Evolutionary conservation across 106 monocot genomes (phyloP).

Genomic region (Acanthochlamys bracteata): DNA sequence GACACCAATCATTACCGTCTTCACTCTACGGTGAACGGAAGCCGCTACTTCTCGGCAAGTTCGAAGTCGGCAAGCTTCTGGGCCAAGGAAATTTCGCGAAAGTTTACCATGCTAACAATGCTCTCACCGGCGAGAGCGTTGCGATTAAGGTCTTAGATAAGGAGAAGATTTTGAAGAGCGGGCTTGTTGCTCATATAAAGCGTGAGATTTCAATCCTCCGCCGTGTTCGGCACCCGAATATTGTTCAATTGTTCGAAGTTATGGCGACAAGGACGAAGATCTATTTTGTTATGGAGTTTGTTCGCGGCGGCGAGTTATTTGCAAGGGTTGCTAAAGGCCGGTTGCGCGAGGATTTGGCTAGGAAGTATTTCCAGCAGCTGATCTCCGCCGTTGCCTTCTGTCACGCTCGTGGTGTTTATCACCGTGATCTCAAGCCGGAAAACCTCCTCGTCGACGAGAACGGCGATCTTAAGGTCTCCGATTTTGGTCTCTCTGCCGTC

Average conservation of each 20-base stretch:
- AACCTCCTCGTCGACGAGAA: slow-evolving; percentile 70
- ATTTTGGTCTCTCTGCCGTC: slow-evolving; percentile 73
- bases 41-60: slow-evolving; percentile 21
- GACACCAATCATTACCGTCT: not conserved
- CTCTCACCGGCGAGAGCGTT: slow-evolving; percentile 16
- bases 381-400: slow-evolving; percentile 79
- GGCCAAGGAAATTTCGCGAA: slow-evolving; percentile 34
- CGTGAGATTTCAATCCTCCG: slow-evolving; percentile 27
- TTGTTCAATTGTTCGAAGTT: slow-evolving; percentile 23
- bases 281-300: slow-evolving; percentile 36
- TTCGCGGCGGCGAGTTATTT: slow-evolving; percentile 33
- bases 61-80: slow-evolving; percentile 25
- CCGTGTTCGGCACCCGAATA: slow-evolving; percentile 31
- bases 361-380: slow-evolving; percentile 64
- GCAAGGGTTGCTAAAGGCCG: slow-evolving; percentile 28
- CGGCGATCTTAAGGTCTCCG: slow-evolving; percentile 68
- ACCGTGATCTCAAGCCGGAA: slow-evolving; percentile 83
- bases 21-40: not conserved
- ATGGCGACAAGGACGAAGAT: slow-evolving; percentile 32
- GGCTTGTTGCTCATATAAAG: slow-evolving; percentile 23
- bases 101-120: slow-evolving; percentile 25
- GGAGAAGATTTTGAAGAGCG: slow-evolving; percentile 22
- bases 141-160: slow-evolving; percentile 38
- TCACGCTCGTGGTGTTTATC: slow-evolving; percentile 70
- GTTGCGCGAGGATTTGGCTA: slow-evolving; percentile 20